A percentile compares a stretch with the other conserved stretches of the same genome.
phyloP scores from a whole-genome alignment of 1,284 basidiomycete species.

The Trametes hirsuta region DNA sequence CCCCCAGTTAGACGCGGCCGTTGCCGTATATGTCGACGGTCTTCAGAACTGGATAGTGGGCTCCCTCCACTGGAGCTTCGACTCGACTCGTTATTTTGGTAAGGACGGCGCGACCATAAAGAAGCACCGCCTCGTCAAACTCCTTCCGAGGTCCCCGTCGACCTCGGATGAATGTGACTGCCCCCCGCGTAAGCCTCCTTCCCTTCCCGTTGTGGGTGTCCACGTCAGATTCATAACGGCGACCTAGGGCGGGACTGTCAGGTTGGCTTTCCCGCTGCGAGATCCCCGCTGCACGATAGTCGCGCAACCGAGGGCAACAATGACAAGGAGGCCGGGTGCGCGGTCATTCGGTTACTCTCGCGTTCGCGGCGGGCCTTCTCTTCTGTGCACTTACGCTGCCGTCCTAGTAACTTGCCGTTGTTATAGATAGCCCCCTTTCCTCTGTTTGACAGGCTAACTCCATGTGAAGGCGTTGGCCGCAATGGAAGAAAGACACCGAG shows the following conservation, averaged over 20 bases:
- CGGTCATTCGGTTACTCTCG: conserved; percentile 3
- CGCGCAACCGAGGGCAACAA: neutral
- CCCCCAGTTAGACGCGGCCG: conserved; percentile 32
- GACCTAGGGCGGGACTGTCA: conserved; percentile 8
- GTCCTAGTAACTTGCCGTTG: conserved; percentile 13
- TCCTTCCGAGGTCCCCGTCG: conserved; percentile 21
- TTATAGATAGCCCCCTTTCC: neutral
- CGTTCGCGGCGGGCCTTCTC: conserved; percentile 12
- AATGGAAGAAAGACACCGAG: conserved; percentile 2
- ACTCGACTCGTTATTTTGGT: conserved; percentile 37
- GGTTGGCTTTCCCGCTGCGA: conserved; percentile 7
- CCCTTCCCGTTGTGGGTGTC: neutral
- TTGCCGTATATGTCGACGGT: conserved; percentile 34
- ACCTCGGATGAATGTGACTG: neutral
- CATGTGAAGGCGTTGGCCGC: neutral
- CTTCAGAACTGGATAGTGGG: conserved; percentile 39
- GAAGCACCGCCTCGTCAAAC: conserved; percentile 32
- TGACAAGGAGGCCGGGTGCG: neutral
- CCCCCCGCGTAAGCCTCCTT: conserved; percentile 8
- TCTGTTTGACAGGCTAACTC: neutral
- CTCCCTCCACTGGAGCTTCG: conserved; percentile 38
- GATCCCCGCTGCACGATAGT: conserved; percentile 5
- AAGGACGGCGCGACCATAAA: conserved; percentile 33
- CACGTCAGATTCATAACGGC: too few relatives aligned
- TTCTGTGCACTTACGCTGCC: conserved; percentile 13